Evolutionary conservation across 768 basidiomycete species (phyloP).

Genomic region (Leccinum aurantiacum): DNA sequence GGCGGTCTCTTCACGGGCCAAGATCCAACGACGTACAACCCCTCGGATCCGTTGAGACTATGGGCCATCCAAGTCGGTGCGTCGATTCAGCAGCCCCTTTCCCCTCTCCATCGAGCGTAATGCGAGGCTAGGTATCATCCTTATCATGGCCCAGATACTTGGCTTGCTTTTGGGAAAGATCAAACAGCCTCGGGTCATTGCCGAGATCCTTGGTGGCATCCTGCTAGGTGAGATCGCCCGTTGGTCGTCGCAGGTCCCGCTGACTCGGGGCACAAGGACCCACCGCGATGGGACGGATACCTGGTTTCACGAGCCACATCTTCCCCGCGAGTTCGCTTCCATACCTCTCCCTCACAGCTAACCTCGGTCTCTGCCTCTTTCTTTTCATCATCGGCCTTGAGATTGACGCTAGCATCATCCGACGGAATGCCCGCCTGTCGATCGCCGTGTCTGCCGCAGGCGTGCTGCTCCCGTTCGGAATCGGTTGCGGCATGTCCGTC

Average conservation of each 20-base stretch:
- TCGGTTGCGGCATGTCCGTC: slow-evolving; percentile 75
- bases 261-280: slow-evolving; percentile 27
- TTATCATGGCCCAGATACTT: slow-evolving; percentile 81
- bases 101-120: not conserved
- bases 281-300: slow-evolving; percentile 76
- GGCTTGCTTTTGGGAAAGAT: slow-evolving; percentile 62
- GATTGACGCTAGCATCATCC: slow-evolving; percentile 80
- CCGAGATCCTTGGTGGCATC: slow-evolving; percentile 90
- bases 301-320: slow-evolving; percentile 82
- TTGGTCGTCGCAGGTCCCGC: slow-evolving; percentile 38
- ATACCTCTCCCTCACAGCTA: slow-evolving; percentile 83
- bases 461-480: slow-evolving; percentile 77
- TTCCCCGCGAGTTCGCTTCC: slow-evolving; percentile 73
- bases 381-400: slow-evolving; percentile 93
- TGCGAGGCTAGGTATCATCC: slow-evolving; percentile 54
- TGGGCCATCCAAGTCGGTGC: slow-evolving; percentile 77
- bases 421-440: slow-evolving; percentile 68
- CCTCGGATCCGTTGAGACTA: slow-evolving; percentile 65
- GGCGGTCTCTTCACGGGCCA: slow-evolving; percentile 77
- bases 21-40: slow-evolving; percentile 65
- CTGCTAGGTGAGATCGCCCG: slow-evolving; percentile 56
- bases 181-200: slow-evolving; percentile 89
- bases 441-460: slow-evolving; percentile 74
- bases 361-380: slow-evolving; percentile 85
- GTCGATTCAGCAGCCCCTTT: slow-evolving; percentile 17